Evolutionary conservation across 2,329 filamentous ascomycete species (phyloP).

Genomic region (Paradendryphiella salina): DNA sequence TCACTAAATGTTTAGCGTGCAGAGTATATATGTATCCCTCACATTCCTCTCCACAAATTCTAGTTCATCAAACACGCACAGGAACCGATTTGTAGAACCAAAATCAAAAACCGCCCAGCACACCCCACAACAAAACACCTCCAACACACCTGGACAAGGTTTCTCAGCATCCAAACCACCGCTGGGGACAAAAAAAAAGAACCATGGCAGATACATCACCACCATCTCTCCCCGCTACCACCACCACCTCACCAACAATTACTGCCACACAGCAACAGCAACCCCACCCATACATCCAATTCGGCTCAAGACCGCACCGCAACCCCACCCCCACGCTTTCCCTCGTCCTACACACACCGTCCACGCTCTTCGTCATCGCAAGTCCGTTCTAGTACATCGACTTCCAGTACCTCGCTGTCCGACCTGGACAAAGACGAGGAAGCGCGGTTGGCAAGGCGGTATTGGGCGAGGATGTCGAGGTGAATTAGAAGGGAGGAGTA

Average conservation of each 20-base stretch:
- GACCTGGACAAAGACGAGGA: constrained; percentile 15
- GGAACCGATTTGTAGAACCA: too few relatives aligned
- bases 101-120: too few relatives aligned
- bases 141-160: background rate
- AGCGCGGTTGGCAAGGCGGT: background rate
- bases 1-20: too few relatives aligned
- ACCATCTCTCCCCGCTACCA: too few relatives aligned
- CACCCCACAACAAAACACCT: too few relatives aligned
- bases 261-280: background rate
- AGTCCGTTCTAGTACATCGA: constrained; percentile 2
- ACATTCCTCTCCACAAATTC: too few relatives aligned
- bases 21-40: too few relatives aligned
- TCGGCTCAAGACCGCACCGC: background rate
- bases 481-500: background rate
- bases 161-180: background rate
- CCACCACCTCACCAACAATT: background rate
- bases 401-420: background rate
- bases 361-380: background rate
- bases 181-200: too few relatives aligned
- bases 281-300: background rate
- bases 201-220: too few relatives aligned
- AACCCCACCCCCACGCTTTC: background rate
- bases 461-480: background rate
- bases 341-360: background rate
- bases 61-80: too few relatives aligned